These are phyloP conservation scores for Termitomyces sp. DNA, from an alignment of 768 basidiomycete genomes.

Conservation along the genomic window DNA sequence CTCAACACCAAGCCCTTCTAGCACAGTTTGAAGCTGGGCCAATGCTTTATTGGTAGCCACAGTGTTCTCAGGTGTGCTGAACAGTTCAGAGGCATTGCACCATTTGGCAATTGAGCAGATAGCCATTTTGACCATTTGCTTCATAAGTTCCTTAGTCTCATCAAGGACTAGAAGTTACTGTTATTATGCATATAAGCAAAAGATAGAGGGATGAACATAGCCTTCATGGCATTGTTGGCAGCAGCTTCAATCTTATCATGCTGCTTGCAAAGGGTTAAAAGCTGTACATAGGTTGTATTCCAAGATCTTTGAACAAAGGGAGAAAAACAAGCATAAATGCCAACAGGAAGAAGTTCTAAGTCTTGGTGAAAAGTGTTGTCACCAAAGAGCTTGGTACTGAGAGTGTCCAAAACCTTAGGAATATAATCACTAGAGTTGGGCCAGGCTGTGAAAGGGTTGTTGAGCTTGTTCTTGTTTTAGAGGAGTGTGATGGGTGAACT, in stretches of 20 bases:
- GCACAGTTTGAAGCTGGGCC: background rate
- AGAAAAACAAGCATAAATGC: too few species aligned
- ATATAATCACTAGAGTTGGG: slow-evolving; percentile 5
- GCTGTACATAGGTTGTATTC: background rate
- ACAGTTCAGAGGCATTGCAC: background rate
- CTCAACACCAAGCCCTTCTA: slow-evolving; percentile 4
- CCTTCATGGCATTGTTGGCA: slow-evolving; percentile 4
- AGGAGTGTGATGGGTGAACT: slow-evolving; percentile 11
- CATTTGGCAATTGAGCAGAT: slow-evolving; percentile 4
- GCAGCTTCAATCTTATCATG: background rate
- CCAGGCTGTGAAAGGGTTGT: background rate
- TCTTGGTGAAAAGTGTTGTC: slow-evolving; percentile 5
- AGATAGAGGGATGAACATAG: background rate
- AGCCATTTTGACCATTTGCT: slow-evolving; percentile 1
- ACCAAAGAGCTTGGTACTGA: slow-evolving; percentile 8
- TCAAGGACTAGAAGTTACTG: too few species aligned
- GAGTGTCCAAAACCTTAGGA: slow-evolving; percentile 3
- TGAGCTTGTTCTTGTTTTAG: background rate
- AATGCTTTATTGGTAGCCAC: background rate
- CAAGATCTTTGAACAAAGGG: slow-evolving; percentile 1
- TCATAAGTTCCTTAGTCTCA: background rate
- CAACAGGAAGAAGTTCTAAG: too few species aligned
- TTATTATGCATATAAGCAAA: background rate
- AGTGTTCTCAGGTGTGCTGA: background rate
- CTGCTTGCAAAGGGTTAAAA: background rate